Evolutionary conservation across 192 early-diverging fungal species (phyloP).

Genomic region (Diversispora epigaea): DNA sequence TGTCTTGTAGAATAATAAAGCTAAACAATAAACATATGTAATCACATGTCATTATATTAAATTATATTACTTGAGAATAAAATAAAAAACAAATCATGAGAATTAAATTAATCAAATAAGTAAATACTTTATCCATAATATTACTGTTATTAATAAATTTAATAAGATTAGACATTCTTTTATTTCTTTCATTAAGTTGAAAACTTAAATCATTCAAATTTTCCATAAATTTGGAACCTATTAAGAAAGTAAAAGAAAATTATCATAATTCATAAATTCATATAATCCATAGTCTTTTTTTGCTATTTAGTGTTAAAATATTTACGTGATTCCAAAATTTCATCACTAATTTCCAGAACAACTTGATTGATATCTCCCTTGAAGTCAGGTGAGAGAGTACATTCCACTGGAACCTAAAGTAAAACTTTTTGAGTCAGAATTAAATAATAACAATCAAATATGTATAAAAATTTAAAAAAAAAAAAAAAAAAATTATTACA

Average conservation of each 20-base stretch:
- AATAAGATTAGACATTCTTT: constrained; percentile 9
- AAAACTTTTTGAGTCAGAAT: too few species aligned
- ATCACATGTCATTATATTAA: background rate
- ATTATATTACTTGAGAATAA: background rate
- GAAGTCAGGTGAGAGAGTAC: constrained; percentile 13
- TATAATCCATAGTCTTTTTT: background rate
- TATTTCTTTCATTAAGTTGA: constrained; percentile 27
- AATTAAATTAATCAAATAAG: background rate
- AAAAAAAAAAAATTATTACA: background rate
- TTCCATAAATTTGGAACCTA: constrained; percentile 29
- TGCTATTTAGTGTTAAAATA: constrained; percentile 9
- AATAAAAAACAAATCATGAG: background rate
- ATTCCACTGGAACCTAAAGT: constrained; percentile 21
- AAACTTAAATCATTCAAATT: constrained; percentile 18
- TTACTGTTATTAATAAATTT: constrained; percentile 25
- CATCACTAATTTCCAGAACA: constrained; percentile 28
- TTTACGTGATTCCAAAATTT: constrained; percentile 34
- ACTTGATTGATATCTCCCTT: constrained; percentile 25
- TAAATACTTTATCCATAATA: constrained; percentile 16
- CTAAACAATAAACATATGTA: background rate
- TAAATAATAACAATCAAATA: background rate
- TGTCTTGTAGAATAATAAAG: background rate
- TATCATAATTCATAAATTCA: background rate
- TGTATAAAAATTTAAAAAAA: background rate
- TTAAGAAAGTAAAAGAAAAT: background rate